Percentiles rank a stretch among this genome's conserved stretches.
phyloP scores from a whole-genome alignment of 495 filamentous ascomycete species.

The Hypoxylon cercidicola region DNA sequence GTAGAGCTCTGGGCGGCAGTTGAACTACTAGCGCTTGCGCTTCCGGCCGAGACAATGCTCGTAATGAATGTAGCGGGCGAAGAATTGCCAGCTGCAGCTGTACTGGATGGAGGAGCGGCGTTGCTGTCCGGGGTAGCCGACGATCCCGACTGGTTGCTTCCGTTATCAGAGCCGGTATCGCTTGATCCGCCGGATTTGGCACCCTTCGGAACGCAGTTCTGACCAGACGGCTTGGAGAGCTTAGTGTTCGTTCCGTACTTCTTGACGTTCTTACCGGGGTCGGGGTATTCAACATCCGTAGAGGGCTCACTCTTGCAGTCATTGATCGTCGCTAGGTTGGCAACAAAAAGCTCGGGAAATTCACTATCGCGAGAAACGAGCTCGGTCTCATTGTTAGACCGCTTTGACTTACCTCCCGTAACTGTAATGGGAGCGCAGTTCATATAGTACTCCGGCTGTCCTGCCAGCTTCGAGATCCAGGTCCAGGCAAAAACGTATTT shows the following conservation, averaged over 20 bases:
- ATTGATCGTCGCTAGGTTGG: conserved; percentile 67
- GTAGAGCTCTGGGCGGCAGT: conserved; percentile 6
- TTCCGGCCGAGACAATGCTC: background rate
- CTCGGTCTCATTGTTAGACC: conserved; percentile 51
- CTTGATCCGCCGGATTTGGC: conserved; percentile 33
- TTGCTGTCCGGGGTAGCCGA: conserved; percentile 1
- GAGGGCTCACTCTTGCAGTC: conserved; percentile 64
- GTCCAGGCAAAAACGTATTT: conserved; percentile 78
- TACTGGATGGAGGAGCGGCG: background rate
- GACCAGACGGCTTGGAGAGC: conserved; percentile 27
- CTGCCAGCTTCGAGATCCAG: conserved; percentile 36
- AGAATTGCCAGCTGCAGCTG: background rate
- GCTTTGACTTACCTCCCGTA: conserved; percentile 24
- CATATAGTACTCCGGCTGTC: conserved; percentile 65
- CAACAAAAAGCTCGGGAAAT: conserved; percentile 86
- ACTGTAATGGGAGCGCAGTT: conserved; percentile 42
- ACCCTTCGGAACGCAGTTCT: conserved; percentile 40
- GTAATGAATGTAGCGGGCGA: conserved; percentile 17
- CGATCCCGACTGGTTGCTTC: background rate
- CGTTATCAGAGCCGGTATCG: background rate
- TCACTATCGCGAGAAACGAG: conserved; percentile 55
- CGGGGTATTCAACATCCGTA: conserved; percentile 62
- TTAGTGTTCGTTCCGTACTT: conserved; percentile 40
- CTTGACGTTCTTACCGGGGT: conserved; percentile 66
- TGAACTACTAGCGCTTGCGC: background rate